These are phyloP conservation scores for Nakazawaea wyomingensis DNA, from an alignment of 805 yeast species.

Conservation along the genomic window DNA sequence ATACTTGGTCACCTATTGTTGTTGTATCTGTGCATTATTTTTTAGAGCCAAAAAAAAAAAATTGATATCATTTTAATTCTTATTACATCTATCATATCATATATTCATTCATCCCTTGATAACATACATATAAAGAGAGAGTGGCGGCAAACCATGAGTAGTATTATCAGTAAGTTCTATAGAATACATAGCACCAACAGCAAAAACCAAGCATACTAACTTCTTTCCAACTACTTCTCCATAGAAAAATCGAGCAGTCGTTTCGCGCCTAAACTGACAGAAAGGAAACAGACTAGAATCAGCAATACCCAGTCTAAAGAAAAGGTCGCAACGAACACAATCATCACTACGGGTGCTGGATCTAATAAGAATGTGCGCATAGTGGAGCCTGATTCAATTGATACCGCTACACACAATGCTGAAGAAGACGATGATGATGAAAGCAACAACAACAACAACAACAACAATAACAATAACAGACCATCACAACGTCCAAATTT, in stretches of 20 bases:
- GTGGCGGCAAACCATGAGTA: slow-evolving; percentile 33
- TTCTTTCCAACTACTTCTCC: too few species aligned
- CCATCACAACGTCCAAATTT: background rate
- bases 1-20: background rate
- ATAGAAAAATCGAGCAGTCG: slow-evolving; percentile 52
- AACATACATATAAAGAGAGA: slow-evolving; percentile 15
- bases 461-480: slow-evolving; percentile 3
- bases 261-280: slow-evolving; percentile 54
- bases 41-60: background rate
- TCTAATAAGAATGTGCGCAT: too few species aligned
- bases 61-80: background rate
- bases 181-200: background rate
- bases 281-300: slow-evolving; percentile 18
- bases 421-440: too few species aligned
- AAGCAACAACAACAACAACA: slow-evolving; percentile 22
- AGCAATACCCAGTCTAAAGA: too few species aligned
- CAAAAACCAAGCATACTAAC: too few species aligned
- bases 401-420: too few species aligned
- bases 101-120: slow-evolving; percentile 14
- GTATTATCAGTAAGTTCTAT: slow-evolving; percentile 33
- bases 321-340: too few species aligned
- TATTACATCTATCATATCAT: background rate
- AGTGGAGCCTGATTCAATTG: too few species aligned
- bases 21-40: background rate
- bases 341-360: too few species aligned